phyloP scores from a whole-genome alignment of 345 rosid species.

The Populus pruinosa region DNA sequence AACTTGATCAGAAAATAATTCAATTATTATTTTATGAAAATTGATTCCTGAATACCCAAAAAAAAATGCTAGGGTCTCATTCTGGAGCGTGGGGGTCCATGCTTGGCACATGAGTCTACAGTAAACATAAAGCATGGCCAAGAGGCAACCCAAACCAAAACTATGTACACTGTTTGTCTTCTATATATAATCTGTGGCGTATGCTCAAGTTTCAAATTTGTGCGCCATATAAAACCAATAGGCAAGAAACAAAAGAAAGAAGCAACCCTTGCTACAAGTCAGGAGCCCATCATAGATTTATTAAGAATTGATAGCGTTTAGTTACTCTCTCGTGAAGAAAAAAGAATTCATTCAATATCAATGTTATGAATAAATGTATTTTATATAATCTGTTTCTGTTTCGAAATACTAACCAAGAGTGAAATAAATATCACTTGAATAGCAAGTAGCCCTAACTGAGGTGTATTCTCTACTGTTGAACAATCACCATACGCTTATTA shows the following conservation, averaged over 20 bases:
- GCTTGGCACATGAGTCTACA: conserved; percentile 38
- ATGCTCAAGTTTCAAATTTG: conserved; percentile 4
- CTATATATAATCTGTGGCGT: not conserved
- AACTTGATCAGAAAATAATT: no score
- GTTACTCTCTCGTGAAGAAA: no score
- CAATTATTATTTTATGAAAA: no score
- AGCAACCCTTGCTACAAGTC: not conserved
- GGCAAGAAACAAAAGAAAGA: not conserved
- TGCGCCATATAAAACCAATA: not conserved
- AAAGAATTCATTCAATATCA: no score
- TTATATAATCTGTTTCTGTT: no score
- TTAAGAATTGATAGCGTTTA: no score
- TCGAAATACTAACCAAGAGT: no score
- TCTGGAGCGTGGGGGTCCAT: conserved; percentile 13
- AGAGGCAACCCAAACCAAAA: not conserved
- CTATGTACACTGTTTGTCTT: not conserved
- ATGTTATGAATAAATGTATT: no score
- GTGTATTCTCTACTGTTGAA: not conserved
- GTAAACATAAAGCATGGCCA: conserved; percentile 19
- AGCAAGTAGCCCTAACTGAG: not conserved
- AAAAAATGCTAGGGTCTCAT: no score
- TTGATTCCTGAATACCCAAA: no score
- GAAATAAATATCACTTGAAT: not conserved
- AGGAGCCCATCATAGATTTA: not conserved
- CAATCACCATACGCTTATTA: not conserved